phyloP scores from a whole-genome alignment of 225 moss, liverwort and hornwort genomes.

The Polytrichum formosum region DNA sequence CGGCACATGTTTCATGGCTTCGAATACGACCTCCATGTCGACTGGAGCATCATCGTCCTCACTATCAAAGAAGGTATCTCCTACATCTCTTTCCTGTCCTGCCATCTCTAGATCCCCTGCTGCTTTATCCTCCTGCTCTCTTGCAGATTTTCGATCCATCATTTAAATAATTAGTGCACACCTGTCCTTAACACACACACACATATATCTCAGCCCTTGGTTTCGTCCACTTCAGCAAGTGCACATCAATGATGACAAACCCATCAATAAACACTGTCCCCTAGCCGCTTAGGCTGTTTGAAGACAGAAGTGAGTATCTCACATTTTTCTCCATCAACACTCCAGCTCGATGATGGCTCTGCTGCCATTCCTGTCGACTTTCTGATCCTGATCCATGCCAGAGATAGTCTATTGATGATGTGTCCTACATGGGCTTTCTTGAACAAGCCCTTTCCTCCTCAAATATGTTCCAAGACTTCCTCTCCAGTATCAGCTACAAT shows the following conservation, averaged over 20 bases:
- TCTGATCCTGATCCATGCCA: background rate
- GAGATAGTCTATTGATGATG: background rate
- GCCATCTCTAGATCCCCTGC: constrained; percentile 45
- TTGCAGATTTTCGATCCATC: too few relatives aligned
- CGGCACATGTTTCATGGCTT: constrained; percentile 89
- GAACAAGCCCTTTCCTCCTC: too few relatives aligned
- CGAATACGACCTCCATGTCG: constrained; percentile 80
- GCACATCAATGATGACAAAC: too few relatives aligned
- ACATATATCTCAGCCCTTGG: too few relatives aligned
- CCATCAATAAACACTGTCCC: background rate
- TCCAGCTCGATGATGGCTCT: background rate
- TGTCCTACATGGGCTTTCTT: too few relatives aligned
- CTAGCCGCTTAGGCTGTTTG: background rate
- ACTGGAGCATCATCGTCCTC: constrained; percentile 83
- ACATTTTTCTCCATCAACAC: background rate
- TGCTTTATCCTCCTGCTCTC: background rate
- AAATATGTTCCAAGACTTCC: too few relatives aligned
- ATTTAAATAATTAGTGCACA: too few relatives aligned
- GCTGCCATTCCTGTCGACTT: background rate
- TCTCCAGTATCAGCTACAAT: too few relatives aligned
- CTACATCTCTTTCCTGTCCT: constrained; percentile 65
- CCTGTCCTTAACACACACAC: too few relatives aligned
- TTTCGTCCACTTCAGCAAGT: too few relatives aligned
- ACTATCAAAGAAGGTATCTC: constrained; percentile 66
- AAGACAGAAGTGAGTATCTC: background rate